Conservation (phyloP, 2,329 filamentous ascomycete species). For the Ascochyta viciae-villosae region DNA sequence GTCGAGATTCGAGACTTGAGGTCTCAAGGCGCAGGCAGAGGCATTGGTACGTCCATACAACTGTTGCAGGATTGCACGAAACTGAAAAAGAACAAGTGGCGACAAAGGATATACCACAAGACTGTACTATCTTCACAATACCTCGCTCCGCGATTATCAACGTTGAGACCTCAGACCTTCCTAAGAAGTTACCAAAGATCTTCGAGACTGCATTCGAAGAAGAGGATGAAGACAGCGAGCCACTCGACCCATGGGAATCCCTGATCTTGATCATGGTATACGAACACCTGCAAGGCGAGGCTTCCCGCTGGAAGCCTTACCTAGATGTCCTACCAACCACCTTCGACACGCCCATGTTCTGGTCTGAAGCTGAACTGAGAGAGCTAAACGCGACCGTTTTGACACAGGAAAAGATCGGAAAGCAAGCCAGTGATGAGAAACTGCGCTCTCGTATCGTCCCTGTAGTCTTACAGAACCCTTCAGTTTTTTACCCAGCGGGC, state of each 20-base stretch:
- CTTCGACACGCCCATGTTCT: conserved; percentile 36
- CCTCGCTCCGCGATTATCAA: conserved; percentile 32
- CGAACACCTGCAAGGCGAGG: conserved; percentile 28
- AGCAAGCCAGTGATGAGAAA: conserved; percentile 28
- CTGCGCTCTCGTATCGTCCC: conserved; percentile 24
- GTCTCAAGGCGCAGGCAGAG: conserved; percentile 28
- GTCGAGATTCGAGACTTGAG: conserved; percentile 30
- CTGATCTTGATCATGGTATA: conserved; percentile 32
- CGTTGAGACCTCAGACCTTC: conserved; percentile 26
- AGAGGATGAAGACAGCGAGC: conserved; percentile 23
- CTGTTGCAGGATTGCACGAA: too few relatives aligned
- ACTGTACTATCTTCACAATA: conserved; percentile 29
- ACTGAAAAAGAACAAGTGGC: conserved; percentile 17
- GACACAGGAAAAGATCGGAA: conserved; percentile 31
- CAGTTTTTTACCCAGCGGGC: conserved; percentile 20
- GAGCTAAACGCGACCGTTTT: conserved; percentile 30
- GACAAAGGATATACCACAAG: conserved; percentile 23
- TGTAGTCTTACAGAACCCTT: conserved; percentile 18
- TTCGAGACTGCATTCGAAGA: conserved; percentile 24
- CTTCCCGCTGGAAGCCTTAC: conserved; percentile 33
- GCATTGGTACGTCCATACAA: conserved; percentile 24
- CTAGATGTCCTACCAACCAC: conserved; percentile 26
- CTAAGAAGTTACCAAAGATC: conserved; percentile 21
- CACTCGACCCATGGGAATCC: conserved; percentile 30
- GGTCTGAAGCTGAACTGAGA: conserved; percentile 26